Conservation (phyloP, 1,284 basidiomycete genomes). For the Ustilago xerochloae region DNA sequence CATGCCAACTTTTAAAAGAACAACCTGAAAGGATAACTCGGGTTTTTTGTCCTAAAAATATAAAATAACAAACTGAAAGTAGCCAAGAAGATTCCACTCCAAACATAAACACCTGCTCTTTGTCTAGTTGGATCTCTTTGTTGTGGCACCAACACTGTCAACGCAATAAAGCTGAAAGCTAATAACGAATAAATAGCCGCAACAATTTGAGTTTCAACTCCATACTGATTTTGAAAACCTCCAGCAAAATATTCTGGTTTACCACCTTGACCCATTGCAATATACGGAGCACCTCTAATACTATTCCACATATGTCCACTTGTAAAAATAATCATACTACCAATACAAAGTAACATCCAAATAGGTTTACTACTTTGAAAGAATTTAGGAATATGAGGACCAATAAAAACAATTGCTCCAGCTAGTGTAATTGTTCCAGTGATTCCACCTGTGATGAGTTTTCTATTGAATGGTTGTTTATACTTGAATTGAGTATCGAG, state of each 20-base stretch:
- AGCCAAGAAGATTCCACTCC: constrained; percentile 83
- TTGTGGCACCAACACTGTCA: constrained; percentile 83
- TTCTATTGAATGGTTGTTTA: constrained; percentile 50
- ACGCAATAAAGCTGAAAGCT: constrained; percentile 82
- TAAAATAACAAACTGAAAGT: constrained; percentile 89
- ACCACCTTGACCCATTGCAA: constrained; percentile 71
- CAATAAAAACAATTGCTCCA: constrained; percentile 32
- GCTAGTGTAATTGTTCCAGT: constrained; percentile 19
- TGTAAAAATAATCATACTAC: constrained; percentile 64
- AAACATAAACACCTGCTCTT: constrained; percentile 86
- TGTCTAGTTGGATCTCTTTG: constrained; percentile 81
- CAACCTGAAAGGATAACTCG: constrained; percentile 55
- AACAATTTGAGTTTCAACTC: constrained; percentile 90
- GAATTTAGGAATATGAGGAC: constrained; percentile 26
- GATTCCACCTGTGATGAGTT: constrained; percentile 30
- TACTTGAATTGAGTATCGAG: constrained; percentile 42
- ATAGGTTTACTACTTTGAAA: constrained; percentile 28
- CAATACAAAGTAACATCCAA: constrained; percentile 53
- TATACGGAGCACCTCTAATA: constrained; percentile 84
- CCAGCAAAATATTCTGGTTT: constrained; percentile 81
- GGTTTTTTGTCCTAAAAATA: constrained; percentile 90
- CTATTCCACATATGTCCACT: constrained; percentile 89
- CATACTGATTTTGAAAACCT: constrained; percentile 90
- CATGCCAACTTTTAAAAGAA: no score
- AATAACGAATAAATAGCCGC: constrained; percentile 85